Base-by-base conservation (phyloP, 2,329 filamentous ascomycete species). In the Apiospora phragmitis region DNA sequence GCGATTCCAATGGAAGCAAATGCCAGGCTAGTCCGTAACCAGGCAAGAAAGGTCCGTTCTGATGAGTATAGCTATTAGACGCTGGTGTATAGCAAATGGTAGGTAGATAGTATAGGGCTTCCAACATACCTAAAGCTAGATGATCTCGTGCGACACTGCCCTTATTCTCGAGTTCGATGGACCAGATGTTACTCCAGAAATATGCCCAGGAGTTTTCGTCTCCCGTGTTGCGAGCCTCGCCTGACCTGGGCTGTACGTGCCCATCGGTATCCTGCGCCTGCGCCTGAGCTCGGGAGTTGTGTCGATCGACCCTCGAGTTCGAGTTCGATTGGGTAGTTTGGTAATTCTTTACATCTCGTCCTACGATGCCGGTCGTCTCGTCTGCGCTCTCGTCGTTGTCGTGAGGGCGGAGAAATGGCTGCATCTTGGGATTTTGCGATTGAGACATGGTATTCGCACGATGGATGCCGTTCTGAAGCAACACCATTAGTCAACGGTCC, bases 31-130 rank as follows among this genome's bases (percentile, higher is more conserved):
- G 93, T 96, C 68, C 93, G 89, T 59, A 96, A 87, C 93, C 93
- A 96, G 69, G 93, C 93, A 42, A 96, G 88, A 80, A 95, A 96
- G 0, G 93, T 96, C 26, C 93, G 88, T 81, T 96, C 93, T 94
- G 74, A 67, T 65, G 35, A 55, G 16, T 29, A 49, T 62, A n/a
- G 42, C 35, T 38, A 42, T 32, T 66, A 69, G 68, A 77, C 62
- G 78, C 73, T 43, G 2, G 51, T 55, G 67, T 9, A 65, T 21
- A 38, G 18, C 55, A 62, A 9, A n/a, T 32, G 55, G 18, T 32
- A 24, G 55, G 6, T 32, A 38, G 14, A 9, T 3, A 2, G 2
- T n/a, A 7, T 24, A n/a, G 1, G 32, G 32, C 18, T 62, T 62
- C 9, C 32, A 62, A 62, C 55, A 68, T 82, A 95, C 93, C 93